A percentile compares a stretch with the other conserved stretches of the same genome.
phyloP scores from a whole-genome alignment of 208 protist genomes.

The Novymonas esmeraldas region DNA sequence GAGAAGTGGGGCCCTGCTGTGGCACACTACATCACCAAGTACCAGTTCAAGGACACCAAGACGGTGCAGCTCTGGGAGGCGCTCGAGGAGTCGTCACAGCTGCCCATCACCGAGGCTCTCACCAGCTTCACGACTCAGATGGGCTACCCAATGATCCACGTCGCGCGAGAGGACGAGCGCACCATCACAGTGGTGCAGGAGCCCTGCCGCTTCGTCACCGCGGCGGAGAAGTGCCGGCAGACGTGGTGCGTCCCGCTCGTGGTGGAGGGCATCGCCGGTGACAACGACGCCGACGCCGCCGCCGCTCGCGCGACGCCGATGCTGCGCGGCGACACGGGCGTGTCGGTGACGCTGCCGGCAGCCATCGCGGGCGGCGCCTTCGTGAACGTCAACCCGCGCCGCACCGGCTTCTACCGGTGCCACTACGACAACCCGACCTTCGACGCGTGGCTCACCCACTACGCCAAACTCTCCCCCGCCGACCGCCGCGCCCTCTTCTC shows the following conservation, averaged over 20 bases:
- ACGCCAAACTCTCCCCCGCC: conserved; percentile 38
- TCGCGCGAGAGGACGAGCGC: conserved; percentile 29
- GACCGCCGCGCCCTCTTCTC: conserved; percentile 73
- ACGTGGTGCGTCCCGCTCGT: conserved; percentile 80
- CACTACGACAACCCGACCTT: conserved; percentile 79
- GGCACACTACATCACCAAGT: conserved; percentile 92
- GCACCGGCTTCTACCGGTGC: conserved; percentile 87
- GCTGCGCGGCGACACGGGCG: conserved; percentile 46
- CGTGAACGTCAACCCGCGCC: conserved; percentile 74
- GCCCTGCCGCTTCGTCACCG: conserved; percentile 63
- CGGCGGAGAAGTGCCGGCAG: conserved; percentile 25
- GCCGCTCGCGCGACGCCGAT: conserved; percentile 44
- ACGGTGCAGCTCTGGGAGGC: conserved; percentile 96
- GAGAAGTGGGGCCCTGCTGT: conserved; percentile 89
- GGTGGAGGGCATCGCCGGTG: conserved; percentile 49
- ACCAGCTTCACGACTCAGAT: conserved; percentile 92
- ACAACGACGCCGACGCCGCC: too few species aligned
- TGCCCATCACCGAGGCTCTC: conserved; percentile 89
- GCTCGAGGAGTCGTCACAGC: conserved; percentile 80
- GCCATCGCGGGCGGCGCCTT: conserved; percentile 27
- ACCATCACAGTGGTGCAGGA: conserved; percentile 40
- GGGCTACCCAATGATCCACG: conserved; percentile 93
- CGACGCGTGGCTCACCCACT: conserved; percentile 46
- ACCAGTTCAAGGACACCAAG: conserved; percentile 91
- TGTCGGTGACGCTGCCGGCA: conserved; percentile 52